phyloP scores from a whole-genome alignment of 2,329 filamentous ascomycete species.

The Sarocladium strictum region DNA sequence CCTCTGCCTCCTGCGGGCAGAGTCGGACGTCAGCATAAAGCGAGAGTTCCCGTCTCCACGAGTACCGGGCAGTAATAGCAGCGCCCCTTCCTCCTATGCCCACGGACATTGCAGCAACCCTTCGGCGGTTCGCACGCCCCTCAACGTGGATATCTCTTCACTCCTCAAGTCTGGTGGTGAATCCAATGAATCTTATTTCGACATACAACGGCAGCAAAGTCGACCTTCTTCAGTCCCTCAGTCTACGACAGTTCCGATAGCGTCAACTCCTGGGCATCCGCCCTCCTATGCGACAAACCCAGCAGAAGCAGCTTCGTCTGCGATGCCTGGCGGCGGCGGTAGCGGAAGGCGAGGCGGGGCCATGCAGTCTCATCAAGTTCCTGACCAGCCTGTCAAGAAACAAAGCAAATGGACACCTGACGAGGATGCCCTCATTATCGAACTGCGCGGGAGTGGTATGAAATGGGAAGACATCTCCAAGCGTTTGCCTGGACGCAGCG shows the following conservation, averaged over 20 bases:
- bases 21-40: constrained; percentile 24
- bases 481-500: constrained; percentile 79
- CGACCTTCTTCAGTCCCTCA: constrained; percentile 20
- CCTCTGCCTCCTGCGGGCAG: constrained; percentile 36
- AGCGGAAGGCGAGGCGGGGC: constrained; percentile 20
- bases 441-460: constrained; percentile 84
- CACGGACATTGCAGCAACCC: background rate
- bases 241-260: constrained; percentile 9
- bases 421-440: constrained; percentile 90
- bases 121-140: background rate
- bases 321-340: constrained; percentile 22
- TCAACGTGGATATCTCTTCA: constrained; percentile 88
- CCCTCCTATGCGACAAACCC: constrained; percentile 17
- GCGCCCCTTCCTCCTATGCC: constrained; percentile 19
- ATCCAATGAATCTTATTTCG: constrained; percentile 57
- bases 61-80: constrained; percentile 18
- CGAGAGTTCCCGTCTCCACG: constrained; percentile 12
- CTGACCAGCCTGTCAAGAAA: constrained; percentile 75
- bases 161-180: constrained; percentile 71
- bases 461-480: constrained; percentile 99
- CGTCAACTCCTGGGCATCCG: constrained; percentile 17
- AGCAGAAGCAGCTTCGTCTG: constrained; percentile 24
- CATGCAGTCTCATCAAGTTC: constrained; percentile 36
- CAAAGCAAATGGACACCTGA: constrained; percentile 96
- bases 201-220: constrained; percentile 20